Evolutionary conservation across 768 basidiomycete species (phyloP), one percentile per base, ranked within the genome.

Genomic region (Hygrophoropsis aurantiaca): DNA sequence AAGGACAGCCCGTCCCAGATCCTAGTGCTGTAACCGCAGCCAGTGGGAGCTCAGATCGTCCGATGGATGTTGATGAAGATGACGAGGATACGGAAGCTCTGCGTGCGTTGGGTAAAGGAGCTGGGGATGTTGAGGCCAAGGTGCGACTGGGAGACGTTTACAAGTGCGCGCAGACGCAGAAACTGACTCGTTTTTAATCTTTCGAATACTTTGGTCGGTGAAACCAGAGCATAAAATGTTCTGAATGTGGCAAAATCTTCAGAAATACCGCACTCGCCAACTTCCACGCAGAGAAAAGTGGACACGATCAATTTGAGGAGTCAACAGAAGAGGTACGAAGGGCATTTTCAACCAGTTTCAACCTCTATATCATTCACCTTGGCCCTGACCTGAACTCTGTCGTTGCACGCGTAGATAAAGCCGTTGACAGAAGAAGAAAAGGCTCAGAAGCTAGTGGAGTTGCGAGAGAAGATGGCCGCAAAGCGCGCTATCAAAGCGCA

Each of bases 391-490:
- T 34, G 19, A n/a, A 39, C 23, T 41, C 16, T 39, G 5, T 23
- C 34, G 33, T 16, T 23, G 19, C n/a, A 4, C 20, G 26, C 44
- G 52, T 47, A 92, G 91, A 82, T 97, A 66, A 93, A 92, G 62
- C 94, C 95, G 0, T 66, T 99, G 42, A 97, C 94, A 0, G 94
- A 97, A 67, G 93, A 94, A 58, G 93, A 98, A 68, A 95, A 85
- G 75, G 79, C 82, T 49, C 73, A 82, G 54, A 90, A 84, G 59
- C 75, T 98, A 0, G 81, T 69, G 0, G 95, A 97, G 53, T 69
- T 99, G 49, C 76, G 82, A 20, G 71, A 77, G 44, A 92, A 85
- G 70, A 84, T 97, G 80, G 75, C 80, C 0, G 84, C 76, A 47
- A 98, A 97, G 65, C 82, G 90, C 1, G 75, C 84, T 1, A 67